Base-by-base conservation (phyloP, 331 rosid genomes). In the Malus hybrid region DNA sequence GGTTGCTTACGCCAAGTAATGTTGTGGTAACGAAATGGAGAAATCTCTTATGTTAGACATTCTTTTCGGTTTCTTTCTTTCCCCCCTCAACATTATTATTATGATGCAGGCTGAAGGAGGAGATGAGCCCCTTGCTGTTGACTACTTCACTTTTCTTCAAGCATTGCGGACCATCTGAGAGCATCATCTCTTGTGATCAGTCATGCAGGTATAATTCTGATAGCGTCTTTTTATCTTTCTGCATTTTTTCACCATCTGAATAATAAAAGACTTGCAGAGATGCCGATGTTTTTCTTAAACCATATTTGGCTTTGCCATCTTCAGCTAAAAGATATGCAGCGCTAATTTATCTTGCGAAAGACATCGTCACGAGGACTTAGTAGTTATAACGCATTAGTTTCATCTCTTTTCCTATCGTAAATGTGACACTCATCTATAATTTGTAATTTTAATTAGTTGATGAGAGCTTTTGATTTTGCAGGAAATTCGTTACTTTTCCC, bases 111-210 rank as follows among this genome's bases (percentile, higher is more conserved):
- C 83, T 70, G 91, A 79, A 69, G 93, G 88, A 83, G 85, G 79
- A 67, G 85, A 82, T 79, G 85, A 81, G 42, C 83, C 84, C 3
- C 67, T 91, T 78, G 83, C 71, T 42, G 91, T 93, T 52, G 96
- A 91, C 54, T 81, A 87, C 83, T 91, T 93, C 84, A 88, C 93
- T 63, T 93, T 79, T 91, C 96, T 73, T 86, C 98, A 57, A 91
- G 93, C 85, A 93, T 90, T 56, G 94, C 97, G 3, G 90, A 87
- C 36, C 83, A 90, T 83, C 86, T 93, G 75, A 88, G 84, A 76
- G 85, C 91, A 57, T 96, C 97, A 57, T 91, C 97, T 79, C 98
- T 91, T 74, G 93, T 90, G 44, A 91, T 91, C 72, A 90, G 97
- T 81, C 97, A 91, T 19, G 97, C 96, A 68, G 98, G 97, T 90